phyloP scores from a whole-genome alignment of 2,329 filamentous ascomycete genomes.

The Fusarium gaditjirri region DNA sequence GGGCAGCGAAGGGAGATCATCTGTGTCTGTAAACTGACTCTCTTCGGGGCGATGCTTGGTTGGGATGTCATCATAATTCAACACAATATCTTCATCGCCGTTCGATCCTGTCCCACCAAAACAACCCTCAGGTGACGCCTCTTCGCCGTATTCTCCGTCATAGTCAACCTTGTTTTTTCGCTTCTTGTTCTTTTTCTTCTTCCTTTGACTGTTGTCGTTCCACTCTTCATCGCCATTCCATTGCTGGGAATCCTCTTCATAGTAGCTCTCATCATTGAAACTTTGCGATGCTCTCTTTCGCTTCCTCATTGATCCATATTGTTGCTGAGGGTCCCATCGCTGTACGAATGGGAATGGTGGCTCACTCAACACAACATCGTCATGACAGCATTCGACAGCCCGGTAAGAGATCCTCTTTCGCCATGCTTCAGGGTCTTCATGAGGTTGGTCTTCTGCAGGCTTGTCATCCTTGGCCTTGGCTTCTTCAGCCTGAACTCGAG shows the following conservation, averaged over 20 bases:
- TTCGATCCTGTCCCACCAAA: constrained; percentile 6
- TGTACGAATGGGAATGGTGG: constrained; percentile 93
- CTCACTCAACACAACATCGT: constrained; percentile 73
- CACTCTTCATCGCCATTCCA: constrained; percentile 44
- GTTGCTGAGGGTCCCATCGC: constrained; percentile 84
- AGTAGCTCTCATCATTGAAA: constrained; percentile 45
- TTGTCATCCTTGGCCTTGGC: constrained; percentile 15
- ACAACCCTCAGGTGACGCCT: constrained; percentile 4
- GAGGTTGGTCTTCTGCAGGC: constrained; percentile 23
- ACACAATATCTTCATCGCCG: constrained; percentile 46
- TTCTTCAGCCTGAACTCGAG: constrained; percentile 45
- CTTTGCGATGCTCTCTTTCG: constrained; percentile 60
- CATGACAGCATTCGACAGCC: constrained; percentile 86
- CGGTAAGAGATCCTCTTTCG: constrained; percentile 76
- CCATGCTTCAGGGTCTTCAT: constrained; percentile 73
- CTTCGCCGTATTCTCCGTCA: constrained; percentile 20
- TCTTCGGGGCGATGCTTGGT: constrained; percentile 48
- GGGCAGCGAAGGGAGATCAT: constrained; percentile 73
- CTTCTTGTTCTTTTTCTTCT: constrained; percentile 54
- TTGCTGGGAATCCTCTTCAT: constrained; percentile 42
- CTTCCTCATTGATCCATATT: constrained; percentile 55
- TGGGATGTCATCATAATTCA: constrained; percentile 55
- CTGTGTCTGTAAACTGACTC: constrained; percentile 60
- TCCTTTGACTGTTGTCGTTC: constrained; percentile 51
- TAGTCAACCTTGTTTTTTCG: constrained; percentile 45